phyloP scores from a whole-genome alignment of 331 rosid genomes.

The Cydonia oblonga region DNA sequence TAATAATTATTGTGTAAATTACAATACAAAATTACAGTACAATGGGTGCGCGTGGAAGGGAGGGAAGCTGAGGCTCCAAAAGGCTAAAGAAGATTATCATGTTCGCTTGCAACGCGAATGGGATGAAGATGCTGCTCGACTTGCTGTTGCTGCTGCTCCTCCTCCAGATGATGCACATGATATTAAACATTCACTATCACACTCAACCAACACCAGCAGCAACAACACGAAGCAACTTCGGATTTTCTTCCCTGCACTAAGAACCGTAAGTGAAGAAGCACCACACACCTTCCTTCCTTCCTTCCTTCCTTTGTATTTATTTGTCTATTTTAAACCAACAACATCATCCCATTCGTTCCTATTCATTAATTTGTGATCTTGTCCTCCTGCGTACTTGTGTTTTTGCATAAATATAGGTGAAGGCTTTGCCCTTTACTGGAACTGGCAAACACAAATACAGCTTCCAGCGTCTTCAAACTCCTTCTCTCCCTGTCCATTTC shows the following conservation, averaged over 20 bases:
- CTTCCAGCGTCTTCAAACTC: slow-evolving; percentile 64
- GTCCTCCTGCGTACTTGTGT: too few species aligned
- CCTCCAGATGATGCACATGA: too few species aligned
- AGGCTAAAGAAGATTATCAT: slow-evolving; percentile 73
- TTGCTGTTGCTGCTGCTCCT: neutral
- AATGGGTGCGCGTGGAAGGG: slow-evolving; percentile 97
- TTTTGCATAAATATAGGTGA: slow-evolving; percentile 40
- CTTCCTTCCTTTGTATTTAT: neutral
- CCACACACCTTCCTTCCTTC: neutral
- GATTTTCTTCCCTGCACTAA: slow-evolving; percentile 60
- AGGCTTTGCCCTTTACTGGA: slow-evolving; percentile 67
- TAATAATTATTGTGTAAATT: neutral
- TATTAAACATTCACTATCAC: neutral
- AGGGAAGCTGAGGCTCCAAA: slow-evolving; percentile 69
- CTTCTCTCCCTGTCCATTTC: slow-evolving; percentile 64
- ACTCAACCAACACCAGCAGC: neutral
- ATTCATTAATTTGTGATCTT: too few species aligned
- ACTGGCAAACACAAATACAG: slow-evolving; percentile 91
- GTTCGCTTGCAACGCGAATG: slow-evolving; percentile 52
- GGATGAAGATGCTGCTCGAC: slow-evolving; percentile 36
- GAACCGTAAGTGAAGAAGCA: slow-evolving; percentile 31
- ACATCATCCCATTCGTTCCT: too few species aligned
- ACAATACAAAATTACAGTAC: slow-evolving; percentile 35
- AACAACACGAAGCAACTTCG: slow-evolving; percentile 23
- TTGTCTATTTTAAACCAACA: too few species aligned